Base-by-base conservation (phyloP, 2,329 filamentous ascomycete species). In the Claviceps arundinis region DNA sequence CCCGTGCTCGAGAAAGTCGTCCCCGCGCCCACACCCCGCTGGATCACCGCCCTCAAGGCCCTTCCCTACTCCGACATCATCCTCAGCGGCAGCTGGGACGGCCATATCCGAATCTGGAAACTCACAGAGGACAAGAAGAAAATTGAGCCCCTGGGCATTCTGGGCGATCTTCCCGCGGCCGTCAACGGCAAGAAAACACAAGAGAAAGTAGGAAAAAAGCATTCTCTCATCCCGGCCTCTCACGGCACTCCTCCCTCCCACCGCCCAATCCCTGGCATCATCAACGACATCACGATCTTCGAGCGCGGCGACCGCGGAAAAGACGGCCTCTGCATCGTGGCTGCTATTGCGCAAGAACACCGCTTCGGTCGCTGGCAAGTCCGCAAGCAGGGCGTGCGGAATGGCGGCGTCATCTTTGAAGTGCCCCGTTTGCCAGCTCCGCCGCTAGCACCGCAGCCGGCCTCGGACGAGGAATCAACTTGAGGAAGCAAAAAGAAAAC, bases 51-150 rank as follows among this genome's bases (percentile, higher is more conserved):
- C 5, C 73, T 98, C 44, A 76, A 83, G 48, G 85, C 88, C 0
- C 77, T 98, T 48, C 91, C 93, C 0, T 96, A 90, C 66, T 91
- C 89, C 5, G 89, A 98, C 62, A 73, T 95, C 49, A 81, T 98
- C 52, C 74, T 98, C 49, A 94, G 84, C 58, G 93, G 91, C 37
- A 95, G 89, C 68, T 98, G 91, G 90, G 93, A 70, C 64, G 93
- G 93, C 2, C 82, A 80, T 66, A 76, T 98, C 53, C 77, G 91
- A 48, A 84, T 84, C 5, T 98, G 93, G 93, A 82, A 78, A 55
- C 75, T 98, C 19, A 85, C 82, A 50, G 81, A 87, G 43, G 91
- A 96, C 65, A 93, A 90, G 70, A 81, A 80, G 65, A 82, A 76
- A 57, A 78, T 98, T 45, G 83, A 93, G 61, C 70, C 80, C 0